Evolutionary conservation across 2,329 filamentous ascomycete species (phyloP).

Genomic region (Raffaelea albimanens): DNA sequence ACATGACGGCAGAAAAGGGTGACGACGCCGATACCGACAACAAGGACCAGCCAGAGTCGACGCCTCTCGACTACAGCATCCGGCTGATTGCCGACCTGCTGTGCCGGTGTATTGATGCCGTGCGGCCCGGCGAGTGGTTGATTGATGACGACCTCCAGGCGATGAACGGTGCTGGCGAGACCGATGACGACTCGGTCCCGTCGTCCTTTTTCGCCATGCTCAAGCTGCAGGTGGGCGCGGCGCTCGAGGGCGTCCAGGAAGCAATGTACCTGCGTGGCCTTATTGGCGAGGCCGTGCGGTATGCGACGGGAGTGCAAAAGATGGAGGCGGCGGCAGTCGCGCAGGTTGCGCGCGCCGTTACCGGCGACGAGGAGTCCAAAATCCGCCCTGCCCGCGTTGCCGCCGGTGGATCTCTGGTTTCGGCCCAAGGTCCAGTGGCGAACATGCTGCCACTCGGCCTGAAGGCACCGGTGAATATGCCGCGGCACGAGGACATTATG

Average conservation of each 20-base stretch:
- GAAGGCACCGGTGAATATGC: slow-evolving; percentile 32
- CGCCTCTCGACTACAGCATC: slow-evolving; percentile 58
- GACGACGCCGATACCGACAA: slow-evolving; percentile 28
- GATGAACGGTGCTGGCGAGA: neutral
- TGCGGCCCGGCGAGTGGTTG: slow-evolving; percentile 68
- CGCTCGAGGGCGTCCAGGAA: slow-evolving; percentile 64
- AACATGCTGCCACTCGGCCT: slow-evolving; percentile 62
- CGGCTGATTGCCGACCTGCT: slow-evolving; percentile 62
- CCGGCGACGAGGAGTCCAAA: slow-evolving; percentile 37
- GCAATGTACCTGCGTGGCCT: slow-evolving; percentile 54
- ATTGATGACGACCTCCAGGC: slow-evolving; percentile 45
- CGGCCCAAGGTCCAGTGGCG: slow-evolving; percentile 23
- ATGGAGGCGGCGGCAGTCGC: slow-evolving; percentile 32
- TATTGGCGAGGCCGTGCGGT: slow-evolving; percentile 57
- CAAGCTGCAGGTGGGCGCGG: slow-evolving; percentile 59
- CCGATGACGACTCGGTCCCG: neutral
- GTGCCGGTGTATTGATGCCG: slow-evolving; percentile 64
- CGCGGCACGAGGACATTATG: slow-evolving; percentile 19
- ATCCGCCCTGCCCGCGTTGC: slow-evolving; percentile 22
- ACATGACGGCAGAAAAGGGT: slow-evolving; percentile 35
- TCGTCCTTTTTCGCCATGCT: slow-evolving; percentile 52
- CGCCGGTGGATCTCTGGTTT: too few species aligned
- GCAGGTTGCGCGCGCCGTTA: neutral
- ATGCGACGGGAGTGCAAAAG: slow-evolving; percentile 26
- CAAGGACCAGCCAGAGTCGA: slow-evolving; percentile 22